These are phyloP conservation scores for Lippia alba DNA, from an alignment of 305 asterid species.

Conservation along the genomic window DNA sequence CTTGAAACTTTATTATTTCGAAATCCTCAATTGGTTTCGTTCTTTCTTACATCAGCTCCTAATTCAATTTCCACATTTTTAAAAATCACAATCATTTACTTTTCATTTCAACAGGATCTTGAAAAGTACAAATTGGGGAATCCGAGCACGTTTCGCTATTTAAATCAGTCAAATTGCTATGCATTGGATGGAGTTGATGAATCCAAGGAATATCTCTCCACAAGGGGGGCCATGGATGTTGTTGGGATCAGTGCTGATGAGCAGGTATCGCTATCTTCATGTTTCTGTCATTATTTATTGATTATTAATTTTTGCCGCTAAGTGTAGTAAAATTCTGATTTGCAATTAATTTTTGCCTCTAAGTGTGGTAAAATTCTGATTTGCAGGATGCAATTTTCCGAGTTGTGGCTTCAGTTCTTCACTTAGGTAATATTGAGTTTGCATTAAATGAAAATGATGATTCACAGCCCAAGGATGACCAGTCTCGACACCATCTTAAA, in stretches of 20 bases:
- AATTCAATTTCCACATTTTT: neutral
- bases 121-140: slow-evolving; percentile 74
- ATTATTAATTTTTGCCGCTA: slow-evolving; percentile 22
- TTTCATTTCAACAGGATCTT: slow-evolving; percentile 49
- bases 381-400: slow-evolving; percentile 79
- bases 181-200: slow-evolving; percentile 75
- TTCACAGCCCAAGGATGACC: slow-evolving; percentile 68
- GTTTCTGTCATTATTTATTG: neutral
- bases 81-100: slow-evolving; percentile 1
- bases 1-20: neutral
- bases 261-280: slow-evolving; percentile 56
- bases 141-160: slow-evolving; percentile 75
- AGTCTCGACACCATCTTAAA: slow-evolving; percentile 69
- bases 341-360: slow-evolving; percentile 17
- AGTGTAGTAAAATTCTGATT: slow-evolving; percentile 5
- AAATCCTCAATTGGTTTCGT: neutral
- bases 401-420: slow-evolving; percentile 78
- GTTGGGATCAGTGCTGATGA: slow-evolving; percentile 77
- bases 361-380: slow-evolving; percentile 31
- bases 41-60: neutral
- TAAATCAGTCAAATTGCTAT: slow-evolving; percentile 74
- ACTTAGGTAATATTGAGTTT: slow-evolving; percentile 78
- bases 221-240: slow-evolving; percentile 82
- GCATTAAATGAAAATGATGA: slow-evolving; percentile 51
- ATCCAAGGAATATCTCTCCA: slow-evolving; percentile 66